phyloP scores from a whole-genome alignment of 257 asterid genomes.

The Solanum ossicruentum region DNA sequence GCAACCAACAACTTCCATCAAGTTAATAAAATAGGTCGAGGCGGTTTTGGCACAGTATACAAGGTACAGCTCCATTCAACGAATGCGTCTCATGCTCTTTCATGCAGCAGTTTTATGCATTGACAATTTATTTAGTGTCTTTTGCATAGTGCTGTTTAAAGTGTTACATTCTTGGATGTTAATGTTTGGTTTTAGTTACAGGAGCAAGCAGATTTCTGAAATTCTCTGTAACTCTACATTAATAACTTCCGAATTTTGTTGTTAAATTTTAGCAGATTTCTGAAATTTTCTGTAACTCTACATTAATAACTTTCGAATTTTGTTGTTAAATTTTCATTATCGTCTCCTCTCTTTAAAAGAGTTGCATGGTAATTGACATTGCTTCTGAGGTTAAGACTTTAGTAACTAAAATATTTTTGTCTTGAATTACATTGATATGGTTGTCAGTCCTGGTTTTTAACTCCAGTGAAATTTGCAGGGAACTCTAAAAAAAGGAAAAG shows the following conservation, averaged over 20 bases:
- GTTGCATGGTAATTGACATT: neutral
- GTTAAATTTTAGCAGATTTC: neutral
- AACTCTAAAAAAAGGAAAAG: constrained; percentile 39
- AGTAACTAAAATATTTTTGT: neutral
- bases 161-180: neutral
- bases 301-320: neutral
- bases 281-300: neutral
- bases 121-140: neutral
- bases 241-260: neutral
- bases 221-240: neutral
- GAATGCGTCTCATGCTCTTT: neutral
- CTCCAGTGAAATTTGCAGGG: constrained; percentile 44
- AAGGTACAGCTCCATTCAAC: constrained; percentile 37
- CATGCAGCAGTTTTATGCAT: neutral
- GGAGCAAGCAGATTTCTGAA: neutral
- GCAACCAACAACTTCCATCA: constrained; percentile 65
- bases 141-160: neutral
- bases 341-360: neutral
- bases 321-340: neutral
- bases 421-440: neutral
- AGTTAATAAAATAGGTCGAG: constrained; percentile 67
- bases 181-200: neutral
- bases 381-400: neutral
- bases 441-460: constrained; percentile 2
- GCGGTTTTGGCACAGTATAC: constrained; percentile 89